These are phyloP conservation scores for Coemansia nantahalensis DNA, from an alignment of 192 early-diverging fungal genomes.

Conservation along the genomic window DNA sequence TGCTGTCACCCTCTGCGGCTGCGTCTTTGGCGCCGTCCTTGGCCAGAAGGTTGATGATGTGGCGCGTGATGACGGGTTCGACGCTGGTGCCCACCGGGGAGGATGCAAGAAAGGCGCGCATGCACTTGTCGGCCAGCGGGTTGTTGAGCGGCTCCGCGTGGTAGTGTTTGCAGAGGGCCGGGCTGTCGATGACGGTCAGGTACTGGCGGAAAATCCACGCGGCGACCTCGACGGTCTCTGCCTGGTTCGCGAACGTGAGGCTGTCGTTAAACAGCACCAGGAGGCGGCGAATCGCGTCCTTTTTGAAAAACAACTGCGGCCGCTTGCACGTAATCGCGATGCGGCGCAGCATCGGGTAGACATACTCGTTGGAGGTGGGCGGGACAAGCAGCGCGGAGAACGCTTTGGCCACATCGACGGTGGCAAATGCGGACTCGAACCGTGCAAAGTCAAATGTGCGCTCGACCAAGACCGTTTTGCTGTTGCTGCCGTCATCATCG, in stretches of 20 bases:
- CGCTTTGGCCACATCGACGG: constrained; percentile 26
- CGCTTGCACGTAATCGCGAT: constrained; percentile 28
- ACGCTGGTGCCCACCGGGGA: constrained; percentile 19
- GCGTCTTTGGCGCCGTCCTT: neutral
- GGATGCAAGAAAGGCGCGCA: constrained; percentile 28
- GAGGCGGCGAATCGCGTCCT: constrained; percentile 20
- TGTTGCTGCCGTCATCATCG: constrained; percentile 3
- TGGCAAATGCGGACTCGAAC: constrained; percentile 41
- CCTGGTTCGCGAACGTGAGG: constrained; percentile 17
- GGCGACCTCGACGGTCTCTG: constrained; percentile 31
- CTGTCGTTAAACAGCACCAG: constrained; percentile 36
- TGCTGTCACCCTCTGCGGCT: neutral
- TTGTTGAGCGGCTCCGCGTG: constrained; percentile 30
- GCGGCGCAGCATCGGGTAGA: constrained; percentile 43
- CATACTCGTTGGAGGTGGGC: constrained; percentile 31
- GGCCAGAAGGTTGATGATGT: constrained; percentile 23
- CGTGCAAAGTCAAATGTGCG: constrained; percentile 24
- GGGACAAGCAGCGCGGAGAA: constrained; percentile 34
- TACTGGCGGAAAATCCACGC: constrained; percentile 52
- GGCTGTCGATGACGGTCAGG: constrained; percentile 30
- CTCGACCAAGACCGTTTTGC: constrained; percentile 16
- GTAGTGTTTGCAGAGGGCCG: constrained; percentile 18
- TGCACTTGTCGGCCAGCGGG: constrained; percentile 35
- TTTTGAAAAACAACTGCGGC: constrained; percentile 41
- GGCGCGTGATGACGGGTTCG: constrained; percentile 36